Percentiles rank a stretch among this genome's conserved stretches.
These are phyloP conservation scores for Croton laevigatus DNA, from an alignment of 441 rosid genomes.

Conservation along the genomic window DNA sequence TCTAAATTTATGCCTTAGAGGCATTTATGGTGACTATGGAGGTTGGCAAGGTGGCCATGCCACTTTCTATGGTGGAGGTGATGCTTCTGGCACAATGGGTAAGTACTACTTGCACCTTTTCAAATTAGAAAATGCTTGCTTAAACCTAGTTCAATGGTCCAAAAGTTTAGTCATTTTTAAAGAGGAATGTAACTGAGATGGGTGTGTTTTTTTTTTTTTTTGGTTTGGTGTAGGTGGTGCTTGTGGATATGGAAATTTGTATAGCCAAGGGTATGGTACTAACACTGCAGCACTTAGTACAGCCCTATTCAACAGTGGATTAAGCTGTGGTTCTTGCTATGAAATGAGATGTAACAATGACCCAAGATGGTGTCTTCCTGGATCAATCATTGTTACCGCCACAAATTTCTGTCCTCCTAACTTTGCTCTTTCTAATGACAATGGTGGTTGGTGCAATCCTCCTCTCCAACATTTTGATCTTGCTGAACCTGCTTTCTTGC, in stretches of 20 bases:
- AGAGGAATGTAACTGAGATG: neutral
- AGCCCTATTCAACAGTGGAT: slow-evolving; percentile 84
- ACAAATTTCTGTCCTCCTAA: slow-evolving; percentile 97
- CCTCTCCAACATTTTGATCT: slow-evolving; percentile 89
- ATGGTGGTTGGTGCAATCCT: slow-evolving; percentile 98
- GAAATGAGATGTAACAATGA: slow-evolving; percentile 79
- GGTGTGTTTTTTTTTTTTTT: neutral
- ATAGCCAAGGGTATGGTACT: slow-evolving; percentile 93
- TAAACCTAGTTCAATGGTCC: too few relatives aligned
- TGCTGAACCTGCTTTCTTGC: slow-evolving; percentile 90
- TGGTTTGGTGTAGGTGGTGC: slow-evolving; percentile 67
- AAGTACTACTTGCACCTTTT: too few relatives aligned
- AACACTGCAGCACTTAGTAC: slow-evolving; percentile 94
- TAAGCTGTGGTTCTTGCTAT: slow-evolving; percentile 88
- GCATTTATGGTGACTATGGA: slow-evolving; percentile 48
- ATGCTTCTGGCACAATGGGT: slow-evolving; percentile 98
- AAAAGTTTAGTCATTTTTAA: too few relatives aligned
- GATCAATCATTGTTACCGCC: slow-evolving; percentile 73
- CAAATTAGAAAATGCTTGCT: too few relatives aligned
- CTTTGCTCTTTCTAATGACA: slow-evolving; percentile 57
- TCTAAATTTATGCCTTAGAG: slow-evolving; percentile 34
- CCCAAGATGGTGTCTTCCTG: slow-evolving; percentile 81
- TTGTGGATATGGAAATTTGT: slow-evolving; percentile 88
- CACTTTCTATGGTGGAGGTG: slow-evolving; percentile 90
- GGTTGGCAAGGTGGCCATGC: slow-evolving; percentile 86